phyloP scores from a whole-genome alignment of 805 yeast species.

The Saccharomycopsis sp. region DNA sequence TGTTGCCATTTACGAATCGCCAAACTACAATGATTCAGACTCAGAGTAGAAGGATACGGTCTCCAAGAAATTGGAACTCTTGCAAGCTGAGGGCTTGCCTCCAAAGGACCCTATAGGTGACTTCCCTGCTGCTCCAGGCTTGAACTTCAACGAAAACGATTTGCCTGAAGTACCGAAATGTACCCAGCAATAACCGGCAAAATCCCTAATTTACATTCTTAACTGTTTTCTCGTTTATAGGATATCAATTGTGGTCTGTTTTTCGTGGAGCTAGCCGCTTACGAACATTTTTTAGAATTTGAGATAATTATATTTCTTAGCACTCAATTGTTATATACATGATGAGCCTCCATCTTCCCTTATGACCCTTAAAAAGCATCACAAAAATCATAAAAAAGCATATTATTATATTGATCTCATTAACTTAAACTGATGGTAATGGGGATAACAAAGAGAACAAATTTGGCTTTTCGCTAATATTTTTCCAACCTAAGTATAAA shows the following conservation, averaged over 20 bases:
- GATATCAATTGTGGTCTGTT: no score
- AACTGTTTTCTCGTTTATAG: no score
- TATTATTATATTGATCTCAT: background rate
- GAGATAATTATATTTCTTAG: no score
- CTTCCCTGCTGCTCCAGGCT: conserved; percentile 31
- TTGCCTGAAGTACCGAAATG: conserved; percentile 11
- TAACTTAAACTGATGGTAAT: conserved; percentile 57
- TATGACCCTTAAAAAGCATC: no score
- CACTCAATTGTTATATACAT: no score
- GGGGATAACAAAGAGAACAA: conserved; percentile 67
- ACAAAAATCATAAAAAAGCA: no score
- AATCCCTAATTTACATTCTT: no score
- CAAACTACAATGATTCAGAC: conserved; percentile 48
- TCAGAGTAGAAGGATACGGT: conserved; percentile 41
- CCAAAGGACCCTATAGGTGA: conserved; percentile 64
- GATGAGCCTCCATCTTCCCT: no score
- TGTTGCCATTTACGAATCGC: conserved; percentile 57
- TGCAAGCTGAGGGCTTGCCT: conserved; percentile 73
- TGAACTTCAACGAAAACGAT: conserved; percentile 21
- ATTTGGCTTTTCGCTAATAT: conserved; percentile 78
- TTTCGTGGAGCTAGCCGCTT: no score
- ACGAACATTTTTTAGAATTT: no score
- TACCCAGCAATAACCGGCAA: conserved; percentile 20
- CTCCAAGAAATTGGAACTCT: conserved; percentile 52
- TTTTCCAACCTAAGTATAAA: conserved; percentile 81